These are phyloP conservation scores for Penicillium fuscoglaucum DNA, from an alignment of 2,329 filamentous ascomycete species.

Conservation along the genomic window DNA sequence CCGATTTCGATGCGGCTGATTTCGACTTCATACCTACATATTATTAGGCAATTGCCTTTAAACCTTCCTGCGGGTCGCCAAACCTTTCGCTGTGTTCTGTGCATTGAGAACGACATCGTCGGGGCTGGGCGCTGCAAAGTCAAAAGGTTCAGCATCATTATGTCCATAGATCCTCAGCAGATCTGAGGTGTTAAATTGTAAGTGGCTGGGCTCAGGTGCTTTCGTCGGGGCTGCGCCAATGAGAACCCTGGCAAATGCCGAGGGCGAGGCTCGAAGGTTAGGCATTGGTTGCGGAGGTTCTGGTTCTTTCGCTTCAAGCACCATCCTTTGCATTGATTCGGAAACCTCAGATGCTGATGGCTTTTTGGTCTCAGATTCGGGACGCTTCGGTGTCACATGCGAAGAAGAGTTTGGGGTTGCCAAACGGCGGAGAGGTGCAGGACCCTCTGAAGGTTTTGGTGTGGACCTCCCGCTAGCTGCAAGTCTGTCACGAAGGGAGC, in stretches of 20 bases:
- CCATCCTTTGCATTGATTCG: not conserved
- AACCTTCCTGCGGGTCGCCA: slow-evolving; percentile 49
- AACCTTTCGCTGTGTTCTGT: slow-evolving; percentile 76
- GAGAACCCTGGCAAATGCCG: slow-evolving; percentile 52
- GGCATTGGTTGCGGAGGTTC: slow-evolving; percentile 17
- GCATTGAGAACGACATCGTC: slow-evolving; percentile 86
- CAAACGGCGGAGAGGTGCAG: slow-evolving; percentile 24
- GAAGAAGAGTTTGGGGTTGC: slow-evolving; percentile 20
- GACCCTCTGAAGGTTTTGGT: slow-evolving; percentile 27
- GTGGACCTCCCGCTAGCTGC: slow-evolving; percentile 31
- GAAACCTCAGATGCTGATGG: slow-evolving; percentile 6
- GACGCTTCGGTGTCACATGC: slow-evolving; percentile 21
- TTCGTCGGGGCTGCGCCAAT: slow-evolving; percentile 32
- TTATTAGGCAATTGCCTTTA: slow-evolving; percentile 40
- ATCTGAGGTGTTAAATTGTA: slow-evolving; percentile 35
- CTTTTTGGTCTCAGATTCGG: slow-evolving; percentile 21
- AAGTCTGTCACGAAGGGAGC: slow-evolving; percentile 44
- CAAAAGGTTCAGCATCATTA: slow-evolving; percentile 47
- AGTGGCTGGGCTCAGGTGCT: slow-evolving; percentile 37
- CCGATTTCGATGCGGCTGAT: slow-evolving; percentile 43
- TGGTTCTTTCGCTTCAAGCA: slow-evolving; percentile 10
- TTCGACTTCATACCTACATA: slow-evolving; percentile 48
- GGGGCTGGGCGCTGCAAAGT: slow-evolving; percentile 83
- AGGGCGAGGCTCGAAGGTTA: slow-evolving; percentile 49
- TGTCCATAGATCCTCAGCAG: slow-evolving; percentile 42